These are phyloP conservation scores for Stemphylium lycopersici DNA, from an alignment of 2,329 filamentous ascomycete genomes.

Conservation along the genomic window DNA sequence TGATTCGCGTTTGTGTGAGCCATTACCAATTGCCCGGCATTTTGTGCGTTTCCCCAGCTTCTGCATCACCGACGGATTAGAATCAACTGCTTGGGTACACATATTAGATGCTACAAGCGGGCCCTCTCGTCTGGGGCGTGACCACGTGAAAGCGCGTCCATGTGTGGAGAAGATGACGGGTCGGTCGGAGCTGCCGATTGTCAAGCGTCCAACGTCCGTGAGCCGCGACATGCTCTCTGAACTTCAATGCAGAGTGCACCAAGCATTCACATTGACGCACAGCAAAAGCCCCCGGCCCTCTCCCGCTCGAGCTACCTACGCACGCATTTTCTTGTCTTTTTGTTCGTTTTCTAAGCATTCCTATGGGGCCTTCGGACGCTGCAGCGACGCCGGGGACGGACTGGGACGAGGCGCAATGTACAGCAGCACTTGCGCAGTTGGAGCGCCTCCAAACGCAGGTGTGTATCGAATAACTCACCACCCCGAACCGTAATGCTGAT, in stretches of 20 bases:
- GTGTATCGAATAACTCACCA: neutral
- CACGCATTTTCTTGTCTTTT: neutral
- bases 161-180: constrained; percentile 8
- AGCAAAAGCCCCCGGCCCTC: neutral
- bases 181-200: constrained; percentile 12
- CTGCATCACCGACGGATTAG: neutral
- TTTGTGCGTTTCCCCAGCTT: neutral
- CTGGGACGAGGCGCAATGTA: constrained; percentile 51
- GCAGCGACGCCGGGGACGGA: constrained; percentile 23
- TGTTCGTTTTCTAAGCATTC: neutral
- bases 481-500: constrained; percentile 6
- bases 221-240: constrained; percentile 1
- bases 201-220: constrained; percentile 13
- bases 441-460: constrained; percentile 54
- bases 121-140: neutral
- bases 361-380: constrained; percentile 25
- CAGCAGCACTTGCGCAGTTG: constrained; percentile 52
- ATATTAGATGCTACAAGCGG: neutral
- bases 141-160: constrained; percentile 27
- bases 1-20: neutral
- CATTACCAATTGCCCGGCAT: no score
- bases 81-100: neutral
- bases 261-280: constrained; percentile 10
- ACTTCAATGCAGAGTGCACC: constrained; percentile 3
- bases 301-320: neutral